Percentiles rank a stretch among this genome's conserved stretches.
Conservation (phyloP, 768 basidiomycete species). For the Suillus alpinus region DNA sequence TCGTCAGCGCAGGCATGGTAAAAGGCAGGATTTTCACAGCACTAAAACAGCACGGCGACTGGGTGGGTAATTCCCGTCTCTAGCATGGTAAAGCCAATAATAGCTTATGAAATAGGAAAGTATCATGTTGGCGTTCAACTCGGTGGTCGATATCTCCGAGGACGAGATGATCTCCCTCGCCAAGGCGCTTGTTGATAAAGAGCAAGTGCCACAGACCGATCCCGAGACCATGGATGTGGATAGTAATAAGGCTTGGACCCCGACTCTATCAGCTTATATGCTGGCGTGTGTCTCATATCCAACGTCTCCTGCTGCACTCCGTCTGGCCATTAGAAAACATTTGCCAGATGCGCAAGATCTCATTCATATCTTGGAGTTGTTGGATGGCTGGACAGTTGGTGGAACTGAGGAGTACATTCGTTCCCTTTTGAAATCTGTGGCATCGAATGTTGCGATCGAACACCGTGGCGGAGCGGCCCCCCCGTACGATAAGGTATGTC, state of each 20-base stretch:
- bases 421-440: conserved; percentile 1
- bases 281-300: conserved; percentile 39
- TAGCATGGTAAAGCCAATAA: neutral
- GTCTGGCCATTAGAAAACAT: conserved; percentile 42
- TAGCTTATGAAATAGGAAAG: conserved; percentile 23
- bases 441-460: neutral
- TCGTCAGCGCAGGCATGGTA: conserved; percentile 62
- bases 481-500: conserved; percentile 9
- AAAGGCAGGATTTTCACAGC: conserved; percentile 54
- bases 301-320: conserved; percentile 36
- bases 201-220: conserved; percentile 25
- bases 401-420: conserved; percentile 22
- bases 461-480: conserved; percentile 9
- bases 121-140: conserved; percentile 49
- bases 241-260: conserved; percentile 22
- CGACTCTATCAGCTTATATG: conserved; percentile 37
- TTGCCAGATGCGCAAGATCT: conserved; percentile 40
- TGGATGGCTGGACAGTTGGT: conserved; percentile 34
- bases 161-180: conserved; percentile 57
- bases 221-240: conserved; percentile 38
- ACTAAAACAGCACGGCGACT: conserved; percentile 57
- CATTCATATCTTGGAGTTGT: conserved; percentile 29
- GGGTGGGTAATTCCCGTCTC: conserved; percentile 44
- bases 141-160: conserved; percentile 65
- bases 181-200: conserved; percentile 38